Conservation (phyloP, 2,329 filamentous ascomycete species). For the Epichloe uncinata region DNA sequence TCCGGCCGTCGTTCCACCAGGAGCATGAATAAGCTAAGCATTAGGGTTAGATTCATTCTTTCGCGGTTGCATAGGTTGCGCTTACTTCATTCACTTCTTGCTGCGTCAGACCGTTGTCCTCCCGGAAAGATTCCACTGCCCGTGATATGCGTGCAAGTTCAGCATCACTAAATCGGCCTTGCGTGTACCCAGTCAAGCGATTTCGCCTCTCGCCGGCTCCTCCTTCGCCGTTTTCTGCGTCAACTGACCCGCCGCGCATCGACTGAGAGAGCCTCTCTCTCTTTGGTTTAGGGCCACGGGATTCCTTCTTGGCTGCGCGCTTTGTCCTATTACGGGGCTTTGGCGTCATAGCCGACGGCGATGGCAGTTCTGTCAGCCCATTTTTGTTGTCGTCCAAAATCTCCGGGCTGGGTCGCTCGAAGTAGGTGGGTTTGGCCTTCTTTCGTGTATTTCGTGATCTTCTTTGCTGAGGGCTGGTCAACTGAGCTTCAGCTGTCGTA, state of each 20-base stretch:
- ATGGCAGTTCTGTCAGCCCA: constrained; percentile 16
- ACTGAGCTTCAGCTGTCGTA: constrained; percentile 3
- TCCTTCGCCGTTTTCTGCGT: constrained; percentile 9
- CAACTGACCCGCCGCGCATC: constrained; percentile 11
- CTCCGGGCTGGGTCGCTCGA: constrained; percentile 18
- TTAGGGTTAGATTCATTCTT: constrained; percentile 4
- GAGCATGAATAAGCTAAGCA: constrained; percentile 22
- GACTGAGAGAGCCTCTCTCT: constrained; percentile 10
- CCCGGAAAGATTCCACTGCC: constrained; percentile 31
- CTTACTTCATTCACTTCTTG: constrained; percentile 33
- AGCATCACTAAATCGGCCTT: constrained; percentile 29
- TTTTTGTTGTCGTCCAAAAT: constrained; percentile 7
- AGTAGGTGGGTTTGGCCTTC: constrained; percentile 36
- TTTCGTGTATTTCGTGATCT: constrained; percentile 25
- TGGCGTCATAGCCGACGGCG: constrained; percentile 19
- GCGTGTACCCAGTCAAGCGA: constrained; percentile 16
- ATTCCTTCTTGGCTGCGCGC: constrained; percentile 14
- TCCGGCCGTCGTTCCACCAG: constrained; percentile 22
- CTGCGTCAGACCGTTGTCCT: constrained; percentile 29
- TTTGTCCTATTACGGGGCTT: constrained; percentile 19
- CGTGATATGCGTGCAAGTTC: constrained; percentile 28
- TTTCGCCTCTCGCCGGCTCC: constrained; percentile 10
- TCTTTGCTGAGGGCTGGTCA: constrained; percentile 9
- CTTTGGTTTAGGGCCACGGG: constrained; percentile 8
- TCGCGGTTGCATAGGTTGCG: constrained; percentile 9